Conservation (phyloP, 148 eudicot genomes). For the Fagopyrum tataricum region DNA sequence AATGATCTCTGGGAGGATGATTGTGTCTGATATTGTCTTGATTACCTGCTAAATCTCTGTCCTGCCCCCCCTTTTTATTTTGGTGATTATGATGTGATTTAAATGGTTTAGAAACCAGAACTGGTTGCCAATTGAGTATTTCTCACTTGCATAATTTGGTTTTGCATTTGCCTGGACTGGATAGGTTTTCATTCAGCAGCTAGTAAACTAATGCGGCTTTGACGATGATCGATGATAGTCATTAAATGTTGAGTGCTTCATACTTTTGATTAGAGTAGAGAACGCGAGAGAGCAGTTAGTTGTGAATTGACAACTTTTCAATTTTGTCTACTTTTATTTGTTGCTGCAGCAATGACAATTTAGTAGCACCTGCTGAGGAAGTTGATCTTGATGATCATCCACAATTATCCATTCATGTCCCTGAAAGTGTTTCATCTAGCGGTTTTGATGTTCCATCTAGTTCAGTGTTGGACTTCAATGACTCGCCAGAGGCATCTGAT, state of each 20-base stretch:
- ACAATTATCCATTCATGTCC: constrained; percentile 34
- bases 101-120: neutral
- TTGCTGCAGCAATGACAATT: constrained; percentile 39
- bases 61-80: neutral
- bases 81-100: neutral
- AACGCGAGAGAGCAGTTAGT: too few species aligned
- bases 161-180: neutral
- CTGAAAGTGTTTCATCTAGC: constrained; percentile 29
- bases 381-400: constrained; percentile 33
- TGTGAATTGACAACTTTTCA: neutral
- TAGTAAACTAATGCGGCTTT: neutral
- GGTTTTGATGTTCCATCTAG: constrained; percentile 39
- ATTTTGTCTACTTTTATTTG: neutral
- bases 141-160: neutral
- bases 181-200: neutral
- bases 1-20: neutral
- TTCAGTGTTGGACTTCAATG: constrained; percentile 30
- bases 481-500: constrained; percentile 48
- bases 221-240: neutral
- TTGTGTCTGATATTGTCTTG: neutral
- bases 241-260: neutral
- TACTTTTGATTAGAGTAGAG: too few species aligned
- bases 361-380: constrained; percentile 34
- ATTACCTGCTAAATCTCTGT: neutral
- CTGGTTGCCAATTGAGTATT: neutral